Conservation (phyloP, 2,329 filamentous ascomycete species). For the Diaporthe citriasiana region DNA sequence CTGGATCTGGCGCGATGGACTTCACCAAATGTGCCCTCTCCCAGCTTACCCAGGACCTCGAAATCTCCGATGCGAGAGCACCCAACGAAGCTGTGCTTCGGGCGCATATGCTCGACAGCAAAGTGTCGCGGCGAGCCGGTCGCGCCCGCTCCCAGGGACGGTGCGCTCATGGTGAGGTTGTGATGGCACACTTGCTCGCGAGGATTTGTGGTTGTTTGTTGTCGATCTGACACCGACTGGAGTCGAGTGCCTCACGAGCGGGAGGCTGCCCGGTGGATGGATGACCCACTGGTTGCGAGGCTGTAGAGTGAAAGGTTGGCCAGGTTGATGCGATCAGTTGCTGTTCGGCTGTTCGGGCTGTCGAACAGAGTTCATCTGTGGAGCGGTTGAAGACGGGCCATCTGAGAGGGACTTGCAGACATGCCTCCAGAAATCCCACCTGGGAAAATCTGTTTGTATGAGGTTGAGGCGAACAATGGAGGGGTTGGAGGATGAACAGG, state of each 20-base stretch:
- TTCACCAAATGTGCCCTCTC: slow-evolving; percentile 96
- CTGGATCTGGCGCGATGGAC: slow-evolving; percentile 90
- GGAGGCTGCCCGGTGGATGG: neutral
- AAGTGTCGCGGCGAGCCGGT: slow-evolving; percentile 67
- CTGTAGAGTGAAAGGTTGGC: neutral
- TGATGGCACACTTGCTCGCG: neutral
- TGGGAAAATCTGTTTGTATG: neutral
- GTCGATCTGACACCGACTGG: neutral
- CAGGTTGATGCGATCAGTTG: slow-evolving; percentile 20
- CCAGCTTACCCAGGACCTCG: slow-evolving; percentile 85
- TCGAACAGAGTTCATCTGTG: slow-evolving; percentile 30
- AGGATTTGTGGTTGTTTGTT: neutral
- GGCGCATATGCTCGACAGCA: slow-evolving; percentile 69
- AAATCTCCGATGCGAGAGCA: slow-evolving; percentile 89
- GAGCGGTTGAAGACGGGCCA: slow-evolving; percentile 7
- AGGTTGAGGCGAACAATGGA: neutral
- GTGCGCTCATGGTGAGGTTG: slow-evolving; percentile 46
- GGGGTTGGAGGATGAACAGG: neutral
- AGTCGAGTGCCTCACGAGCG: neutral
- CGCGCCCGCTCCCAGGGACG: slow-evolving; percentile 41
- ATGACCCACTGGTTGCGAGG: neutral
- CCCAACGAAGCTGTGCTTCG: slow-evolving; percentile 78
- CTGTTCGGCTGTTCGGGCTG: slow-evolving; percentile 12
- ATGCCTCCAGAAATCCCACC: slow-evolving; percentile 22
- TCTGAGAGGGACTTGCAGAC: slow-evolving; percentile 19